Evolutionary conservation across 305 asterid genomes (phyloP).

Genomic region (Fraxinus paxiana): DNA sequence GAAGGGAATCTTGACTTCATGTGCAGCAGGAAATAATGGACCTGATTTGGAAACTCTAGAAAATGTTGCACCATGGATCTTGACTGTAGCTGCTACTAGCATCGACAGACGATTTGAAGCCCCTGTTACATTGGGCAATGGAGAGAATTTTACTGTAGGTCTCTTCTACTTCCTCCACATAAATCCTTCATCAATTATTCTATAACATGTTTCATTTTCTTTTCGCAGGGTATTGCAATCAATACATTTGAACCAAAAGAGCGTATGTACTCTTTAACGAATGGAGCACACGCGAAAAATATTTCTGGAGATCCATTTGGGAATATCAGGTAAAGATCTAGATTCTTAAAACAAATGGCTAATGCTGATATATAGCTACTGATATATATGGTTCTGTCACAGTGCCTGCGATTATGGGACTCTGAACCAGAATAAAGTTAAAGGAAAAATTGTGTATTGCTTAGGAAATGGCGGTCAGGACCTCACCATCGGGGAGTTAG

Average conservation of each 20-base stretch:
- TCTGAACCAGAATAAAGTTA: constrained; percentile 40
- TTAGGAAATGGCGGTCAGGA: constrained; percentile 33
- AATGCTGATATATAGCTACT: background rate
- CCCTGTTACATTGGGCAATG: constrained; percentile 51
- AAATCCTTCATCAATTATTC: background rate
- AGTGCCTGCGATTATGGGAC: constrained; percentile 53
- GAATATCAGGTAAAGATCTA: constrained; percentile 42
- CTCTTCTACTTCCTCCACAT: background rate
- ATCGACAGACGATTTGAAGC: constrained; percentile 50
- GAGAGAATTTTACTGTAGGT: constrained; percentile 40
- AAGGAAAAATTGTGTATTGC: constrained; percentile 66
- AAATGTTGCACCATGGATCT: constrained; percentile 77
- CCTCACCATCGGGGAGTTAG: constrained; percentile 21
- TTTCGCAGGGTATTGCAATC: constrained; percentile 53
- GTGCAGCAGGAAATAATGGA: constrained; percentile 71
- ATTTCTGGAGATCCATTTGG: constrained; percentile 5
- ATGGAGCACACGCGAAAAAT: constrained; percentile 47
- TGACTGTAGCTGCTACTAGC: constrained; percentile 76
- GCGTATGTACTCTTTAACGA: constrained; percentile 43
- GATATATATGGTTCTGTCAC: background rate
- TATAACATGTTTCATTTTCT: background rate
- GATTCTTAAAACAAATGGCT: background rate
- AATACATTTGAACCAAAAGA: constrained; percentile 41
- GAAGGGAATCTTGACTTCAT: constrained; percentile 60
- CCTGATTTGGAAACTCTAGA: constrained; percentile 35